Percentiles rank a stretch among this genome's conserved stretches.
phyloP scores from a whole-genome alignment of 2,329 filamentous ascomycete species.

The Aureobasidium musti region DNA sequence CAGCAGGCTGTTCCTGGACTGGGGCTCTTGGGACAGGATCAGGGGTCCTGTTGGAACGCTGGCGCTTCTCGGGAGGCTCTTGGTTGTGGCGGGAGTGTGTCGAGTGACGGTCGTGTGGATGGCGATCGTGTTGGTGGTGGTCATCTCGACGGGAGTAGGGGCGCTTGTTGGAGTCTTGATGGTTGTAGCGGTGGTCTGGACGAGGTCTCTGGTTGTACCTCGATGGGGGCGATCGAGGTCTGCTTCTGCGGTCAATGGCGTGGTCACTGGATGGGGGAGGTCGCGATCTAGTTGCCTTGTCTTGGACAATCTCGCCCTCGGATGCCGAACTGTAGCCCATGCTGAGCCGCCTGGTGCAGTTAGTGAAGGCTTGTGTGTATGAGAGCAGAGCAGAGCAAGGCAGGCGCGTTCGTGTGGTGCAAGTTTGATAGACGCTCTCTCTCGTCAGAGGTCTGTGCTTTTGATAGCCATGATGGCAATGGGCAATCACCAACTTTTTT shows the following conservation, averaged over 20 bases:
- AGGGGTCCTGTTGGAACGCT: slow-evolving; percentile 30
- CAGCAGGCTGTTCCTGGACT: slow-evolving; percentile 34
- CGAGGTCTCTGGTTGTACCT: slow-evolving; percentile 40
- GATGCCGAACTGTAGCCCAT: slow-evolving; percentile 63
- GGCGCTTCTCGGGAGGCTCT: slow-evolving; percentile 24
- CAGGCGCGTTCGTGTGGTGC: background rate
- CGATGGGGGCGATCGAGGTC: slow-evolving; percentile 54
- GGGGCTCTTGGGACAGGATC: slow-evolving; percentile 27
- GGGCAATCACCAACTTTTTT: background rate
- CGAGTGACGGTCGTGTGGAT: background rate
- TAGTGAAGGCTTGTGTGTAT: background rate
- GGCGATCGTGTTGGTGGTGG: slow-evolving; percentile 56
- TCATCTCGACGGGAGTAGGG: slow-evolving; percentile 57
- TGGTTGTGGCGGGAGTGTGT: slow-evolving; percentile 1
- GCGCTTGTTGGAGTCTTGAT: slow-evolving; percentile 38
- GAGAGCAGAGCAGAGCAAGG: background rate
- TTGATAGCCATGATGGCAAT: background rate
- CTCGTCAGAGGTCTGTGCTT: background rate
- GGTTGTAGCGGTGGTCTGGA: slow-evolving; percentile 54
- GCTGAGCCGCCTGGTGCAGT: slow-evolving; percentile 8
- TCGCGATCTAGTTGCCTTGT: slow-evolving; percentile 81
- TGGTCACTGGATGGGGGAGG: slow-evolving; percentile 68
- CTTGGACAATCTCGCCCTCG: slow-evolving; percentile 84
- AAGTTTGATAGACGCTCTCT: background rate
- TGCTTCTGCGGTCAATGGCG: slow-evolving; percentile 91